Evolutionary conservation across 2,329 filamentous ascomycete genomes (phyloP).

Genomic region (Rhynchosporium secalis): DNA sequence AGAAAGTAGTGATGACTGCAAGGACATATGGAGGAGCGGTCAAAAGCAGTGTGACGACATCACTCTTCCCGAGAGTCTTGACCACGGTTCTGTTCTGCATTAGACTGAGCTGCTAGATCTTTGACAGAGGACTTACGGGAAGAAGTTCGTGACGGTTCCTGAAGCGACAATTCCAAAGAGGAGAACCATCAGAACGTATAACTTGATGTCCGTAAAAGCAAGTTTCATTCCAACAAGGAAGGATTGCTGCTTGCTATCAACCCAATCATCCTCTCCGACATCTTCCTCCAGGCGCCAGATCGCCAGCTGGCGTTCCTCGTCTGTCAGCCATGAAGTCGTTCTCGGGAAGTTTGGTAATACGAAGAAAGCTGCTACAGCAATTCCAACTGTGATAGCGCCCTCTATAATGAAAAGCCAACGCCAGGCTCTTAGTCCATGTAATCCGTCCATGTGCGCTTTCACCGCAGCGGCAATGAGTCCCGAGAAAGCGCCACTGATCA

Average conservation of each 20-base stretch:
- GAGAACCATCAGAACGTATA: conserved; percentile 33
- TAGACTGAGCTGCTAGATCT: conserved; percentile 49
- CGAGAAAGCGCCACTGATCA: conserved; percentile 72
- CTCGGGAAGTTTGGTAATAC: conserved; percentile 68
- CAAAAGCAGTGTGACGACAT: conserved; percentile 60
- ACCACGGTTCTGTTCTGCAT: conserved; percentile 56
- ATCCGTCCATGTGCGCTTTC: conserved; percentile 61
- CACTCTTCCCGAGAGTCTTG: conserved; percentile 62
- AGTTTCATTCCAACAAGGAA: conserved; percentile 52
- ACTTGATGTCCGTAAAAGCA: conserved; percentile 58
- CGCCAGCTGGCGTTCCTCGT: conserved; percentile 58
- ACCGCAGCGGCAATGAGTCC: conserved; percentile 66
- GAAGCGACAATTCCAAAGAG: conserved; percentile 59
- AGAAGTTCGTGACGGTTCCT: conserved; percentile 66
- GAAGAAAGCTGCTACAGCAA: conserved; percentile 58
- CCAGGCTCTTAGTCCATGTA: conserved; percentile 59
- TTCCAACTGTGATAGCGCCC: conserved; percentile 61
- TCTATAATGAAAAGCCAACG: conserved; percentile 71
- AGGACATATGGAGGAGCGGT: conserved; percentile 67
- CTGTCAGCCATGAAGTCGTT: conserved; percentile 56
- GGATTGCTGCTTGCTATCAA: conserved; percentile 55
- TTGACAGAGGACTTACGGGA: conserved; percentile 48
- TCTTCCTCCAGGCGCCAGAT: conserved; percentile 63
- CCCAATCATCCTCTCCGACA: conserved; percentile 64
- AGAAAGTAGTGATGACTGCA: conserved; percentile 59